These are phyloP conservation scores for Pichia membranifaciens DNA, from an alignment of 805 yeast species.

Conservation along the genomic window DNA sequence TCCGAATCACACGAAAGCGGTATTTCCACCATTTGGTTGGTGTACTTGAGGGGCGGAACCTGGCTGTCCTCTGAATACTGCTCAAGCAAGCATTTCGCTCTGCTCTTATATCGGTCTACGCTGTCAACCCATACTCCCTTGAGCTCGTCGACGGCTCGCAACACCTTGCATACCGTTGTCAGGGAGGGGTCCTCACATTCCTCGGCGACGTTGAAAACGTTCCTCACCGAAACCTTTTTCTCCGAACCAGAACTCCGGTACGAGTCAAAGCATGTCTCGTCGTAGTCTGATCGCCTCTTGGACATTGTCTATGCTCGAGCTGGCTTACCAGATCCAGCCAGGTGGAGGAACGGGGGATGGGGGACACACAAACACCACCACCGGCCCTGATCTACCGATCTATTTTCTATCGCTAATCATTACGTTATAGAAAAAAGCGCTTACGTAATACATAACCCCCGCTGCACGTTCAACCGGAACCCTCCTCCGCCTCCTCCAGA, in stretches of 20 bases:
- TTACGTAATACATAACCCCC: background rate
- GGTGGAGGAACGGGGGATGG: too few species aligned
- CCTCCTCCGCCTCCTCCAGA: background rate
- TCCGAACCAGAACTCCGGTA: background rate
- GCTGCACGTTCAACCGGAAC: too few species aligned
- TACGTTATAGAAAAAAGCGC: background rate
- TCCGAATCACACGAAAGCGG: conserved; percentile 7
- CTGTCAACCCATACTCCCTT: background rate
- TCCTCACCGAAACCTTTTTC: background rate
- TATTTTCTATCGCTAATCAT: too few species aligned
- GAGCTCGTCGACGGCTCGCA: background rate
- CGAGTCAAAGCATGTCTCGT: background rate
- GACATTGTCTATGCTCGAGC: conserved; percentile 3
- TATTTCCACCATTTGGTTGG: conserved; percentile 15
- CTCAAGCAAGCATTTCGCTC: background rate
- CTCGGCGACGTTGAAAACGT: background rate
- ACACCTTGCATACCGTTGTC: background rate
- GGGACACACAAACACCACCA: too few species aligned
- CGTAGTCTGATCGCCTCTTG: conserved; percentile 1
- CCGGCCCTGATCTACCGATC: too few species aligned
- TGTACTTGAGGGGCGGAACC: conserved; percentile 7
- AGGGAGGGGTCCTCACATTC: background rate
- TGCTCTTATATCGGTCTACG: background rate
- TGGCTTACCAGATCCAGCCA: too few species aligned
- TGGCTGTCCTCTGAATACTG: conserved; percentile 1